Conservation (phyloP, 371 early-diverging fungal genomes). For the Mucor lusitanicus region DNA sequence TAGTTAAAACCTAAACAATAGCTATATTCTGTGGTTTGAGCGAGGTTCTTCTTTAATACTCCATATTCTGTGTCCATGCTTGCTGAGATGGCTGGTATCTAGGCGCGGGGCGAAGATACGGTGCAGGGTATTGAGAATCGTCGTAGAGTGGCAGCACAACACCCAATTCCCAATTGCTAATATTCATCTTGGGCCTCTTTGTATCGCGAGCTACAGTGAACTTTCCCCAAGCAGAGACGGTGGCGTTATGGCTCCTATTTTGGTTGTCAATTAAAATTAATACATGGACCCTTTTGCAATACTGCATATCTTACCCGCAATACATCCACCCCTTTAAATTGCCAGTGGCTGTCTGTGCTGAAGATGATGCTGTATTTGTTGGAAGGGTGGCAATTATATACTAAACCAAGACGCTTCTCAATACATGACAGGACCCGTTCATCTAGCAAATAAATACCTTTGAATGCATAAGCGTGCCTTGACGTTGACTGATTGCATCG, state of each 20-base stretch:
- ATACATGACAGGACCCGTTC: not conserved
- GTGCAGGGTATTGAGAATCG: conserved; percentile 32
- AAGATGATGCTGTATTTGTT: not conserved
- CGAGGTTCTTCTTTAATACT: conserved; percentile 1
- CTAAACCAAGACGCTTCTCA: conserved; percentile 14
- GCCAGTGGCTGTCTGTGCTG: not conserved
- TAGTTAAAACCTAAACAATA: not conserved
- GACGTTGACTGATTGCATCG: conserved; percentile 45
- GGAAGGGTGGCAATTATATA: conserved; percentile 44
- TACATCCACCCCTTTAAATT: conserved; percentile 45
- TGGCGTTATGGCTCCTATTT: conserved; percentile 52
- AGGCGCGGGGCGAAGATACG: conserved; percentile 43
- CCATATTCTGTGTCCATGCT: conserved; percentile 47
- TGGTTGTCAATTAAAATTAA: not conserved
- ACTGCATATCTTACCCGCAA: conserved; percentile 31
- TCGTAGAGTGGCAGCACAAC: conserved; percentile 42
- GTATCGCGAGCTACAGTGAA: conserved; percentile 22
- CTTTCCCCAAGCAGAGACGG: conserved; percentile 47
- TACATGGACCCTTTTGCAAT: not conserved
- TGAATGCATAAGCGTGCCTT: conserved; percentile 48
- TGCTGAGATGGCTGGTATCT: conserved; percentile 30
- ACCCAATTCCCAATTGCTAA: conserved; percentile 56
- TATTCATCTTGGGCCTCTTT: conserved; percentile 37
- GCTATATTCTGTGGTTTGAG: not conserved
- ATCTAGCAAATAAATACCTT: conserved; percentile 28